These are phyloP conservation scores for Lactifluus hygrophoroides DNA, from an alignment of 768 basidiomycete genomes.

Conservation along the genomic window DNA sequence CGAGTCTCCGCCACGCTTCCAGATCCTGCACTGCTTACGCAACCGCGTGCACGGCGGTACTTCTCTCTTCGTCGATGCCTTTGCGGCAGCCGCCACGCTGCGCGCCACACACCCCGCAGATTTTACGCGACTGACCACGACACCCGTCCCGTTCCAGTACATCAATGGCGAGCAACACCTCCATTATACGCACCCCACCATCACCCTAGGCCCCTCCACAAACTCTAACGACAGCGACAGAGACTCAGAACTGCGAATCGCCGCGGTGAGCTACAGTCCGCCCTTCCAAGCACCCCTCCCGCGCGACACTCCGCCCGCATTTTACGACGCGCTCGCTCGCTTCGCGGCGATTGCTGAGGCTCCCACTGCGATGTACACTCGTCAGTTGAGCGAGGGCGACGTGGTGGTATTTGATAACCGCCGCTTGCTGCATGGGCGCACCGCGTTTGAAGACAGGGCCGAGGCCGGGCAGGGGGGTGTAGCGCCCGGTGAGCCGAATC, in stretches of 20 bases:
- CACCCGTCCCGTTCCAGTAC: conserved; percentile 82
- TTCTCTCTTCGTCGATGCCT: conserved; percentile 81
- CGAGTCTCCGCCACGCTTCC: conserved; percentile 83
- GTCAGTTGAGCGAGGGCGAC: conserved; percentile 73
- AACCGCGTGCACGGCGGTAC: conserved; percentile 77
- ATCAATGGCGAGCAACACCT: conserved; percentile 85
- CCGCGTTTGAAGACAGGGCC: conserved; percentile 49
- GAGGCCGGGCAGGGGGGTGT: conserved; percentile 20
- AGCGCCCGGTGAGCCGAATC: conserved; percentile 36
- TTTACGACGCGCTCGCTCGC: conserved; percentile 52
- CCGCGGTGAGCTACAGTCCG: conserved; percentile 83
- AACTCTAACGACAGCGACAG: neutral
- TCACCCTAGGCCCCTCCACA: conserved; percentile 42
- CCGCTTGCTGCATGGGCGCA: conserved; percentile 79
- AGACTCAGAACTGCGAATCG: conserved; percentile 30
- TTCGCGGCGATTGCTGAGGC: conserved; percentile 56
- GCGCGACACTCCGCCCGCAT: conserved; percentile 40
- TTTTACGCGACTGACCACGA: conserved; percentile 51
- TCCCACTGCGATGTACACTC: conserved; percentile 42
- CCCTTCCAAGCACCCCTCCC: conserved; percentile 86
- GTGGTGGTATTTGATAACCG: conserved; percentile 90
- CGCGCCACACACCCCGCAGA: conserved; percentile 37
- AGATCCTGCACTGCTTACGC: conserved; percentile 84
- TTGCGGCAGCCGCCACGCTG: conserved; percentile 52
- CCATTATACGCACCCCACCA: conserved; percentile 61